Base-by-base conservation (phyloP, 768 basidiomycete species). In the Termitomyces sp. region DNA sequence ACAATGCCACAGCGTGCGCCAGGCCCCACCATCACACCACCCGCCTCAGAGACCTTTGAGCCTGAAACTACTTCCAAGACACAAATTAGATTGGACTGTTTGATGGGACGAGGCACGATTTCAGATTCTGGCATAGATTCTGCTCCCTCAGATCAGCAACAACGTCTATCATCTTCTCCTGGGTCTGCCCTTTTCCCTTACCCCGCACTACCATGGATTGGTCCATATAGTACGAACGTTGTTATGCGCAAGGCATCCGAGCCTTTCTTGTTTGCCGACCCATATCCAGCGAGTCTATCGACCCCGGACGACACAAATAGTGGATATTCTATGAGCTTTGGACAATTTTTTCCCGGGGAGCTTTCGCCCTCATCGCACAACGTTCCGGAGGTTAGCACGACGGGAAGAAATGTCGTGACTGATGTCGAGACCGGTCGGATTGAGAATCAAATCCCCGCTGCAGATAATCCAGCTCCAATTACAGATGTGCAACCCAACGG, bases 281-380 rank as follows among this genome's bases (percentile, higher is more conserved):
- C 79, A 3, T 81, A 77, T 61, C 81, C 81, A 1, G 77, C 77
- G 50, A 78, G 76, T 60, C 72, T 82, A 41, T 81, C 81, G 0
- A 78, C 79, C 1, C 80, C 79, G 13, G 37, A 61, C 15, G 60
- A 70, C 18, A 30, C 37, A n/a, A n/a, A n/a, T 24, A 52, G 22
- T 3, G 50, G 6, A 22, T 51, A 51, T 42, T n/a, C 27, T 42
- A 27, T n/a, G n/a, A 42, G 27, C 27, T 54, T 41, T 41, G 39
- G 13, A 42, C 52, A 42, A 15, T 7, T 54, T 30, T 15, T 54
- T 6, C 3, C 18, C 39, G 39, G 13, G 39, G 15, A 30, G 6
- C 15, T 31, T 20, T n/a, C 37, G 6, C 11, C 24, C 11, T 27
- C 39, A n/a, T 20, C 4, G 4, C 18, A 41, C 13, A 5, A 24